Conservation (phyloP, 345 rosid genomes). For the Boechera retrofracta region DNA sequence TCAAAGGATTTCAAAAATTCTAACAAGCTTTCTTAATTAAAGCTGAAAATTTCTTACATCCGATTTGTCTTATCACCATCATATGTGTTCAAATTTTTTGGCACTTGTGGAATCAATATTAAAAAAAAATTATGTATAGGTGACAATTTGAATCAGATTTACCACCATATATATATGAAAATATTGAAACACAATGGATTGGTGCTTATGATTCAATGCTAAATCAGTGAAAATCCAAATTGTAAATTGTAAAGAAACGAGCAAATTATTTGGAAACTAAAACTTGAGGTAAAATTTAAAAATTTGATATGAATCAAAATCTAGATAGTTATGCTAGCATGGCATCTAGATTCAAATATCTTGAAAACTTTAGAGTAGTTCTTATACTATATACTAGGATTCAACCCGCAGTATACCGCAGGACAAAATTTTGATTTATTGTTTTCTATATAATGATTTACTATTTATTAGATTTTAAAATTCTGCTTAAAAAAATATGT, state of each 20-base stretch:
- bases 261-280: not conserved
- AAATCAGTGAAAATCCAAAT: not conserved
- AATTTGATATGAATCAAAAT: not conserved
- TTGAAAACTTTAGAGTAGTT: not conserved
- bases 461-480: no score
- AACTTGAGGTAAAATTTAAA: not conserved
- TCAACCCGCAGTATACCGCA: no score
- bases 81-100: not conserved
- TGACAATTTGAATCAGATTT: slow-evolving; percentile 9
- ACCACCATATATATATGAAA: not conserved
- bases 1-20: no score
- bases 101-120: slow-evolving; percentile 1
- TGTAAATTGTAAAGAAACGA: not conserved
- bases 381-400: not conserved
- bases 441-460: no score
- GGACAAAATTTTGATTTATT: no score
- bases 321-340: not conserved
- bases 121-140: not conserved
- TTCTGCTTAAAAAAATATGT: no score
- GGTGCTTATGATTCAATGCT: not conserved
- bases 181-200: slow-evolving; percentile 11
- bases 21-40: no score
- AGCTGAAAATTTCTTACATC: no score
- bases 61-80: not conserved
- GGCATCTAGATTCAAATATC: not conserved